Evolutionary conservation across 2,329 filamentous ascomycete genomes (phyloP).

Genomic region (Setomelanomma holmii): DNA sequence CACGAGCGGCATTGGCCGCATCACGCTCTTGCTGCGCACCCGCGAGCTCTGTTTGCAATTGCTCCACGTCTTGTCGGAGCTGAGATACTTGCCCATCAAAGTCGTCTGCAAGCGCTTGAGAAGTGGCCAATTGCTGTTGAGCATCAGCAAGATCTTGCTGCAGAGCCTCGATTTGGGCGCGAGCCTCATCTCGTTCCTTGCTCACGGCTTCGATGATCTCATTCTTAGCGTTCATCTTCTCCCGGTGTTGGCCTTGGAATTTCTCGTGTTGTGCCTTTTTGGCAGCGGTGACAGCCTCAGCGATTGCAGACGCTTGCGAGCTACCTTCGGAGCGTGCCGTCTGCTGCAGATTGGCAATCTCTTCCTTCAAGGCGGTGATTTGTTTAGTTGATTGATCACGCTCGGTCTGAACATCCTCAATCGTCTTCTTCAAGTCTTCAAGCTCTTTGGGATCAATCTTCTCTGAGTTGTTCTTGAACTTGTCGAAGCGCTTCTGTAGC

Average conservation of each 20-base stretch:
- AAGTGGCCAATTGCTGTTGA: constrained; percentile 28
- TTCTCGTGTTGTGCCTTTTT: constrained; percentile 66
- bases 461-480: constrained; percentile 95
- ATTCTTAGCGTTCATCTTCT: constrained; percentile 48
- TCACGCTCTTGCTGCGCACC: constrained; percentile 58
- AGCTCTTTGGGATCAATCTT: constrained; percentile 93
- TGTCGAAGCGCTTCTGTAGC: constrained; percentile 95
- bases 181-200: constrained; percentile 70
- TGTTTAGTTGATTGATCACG: constrained; percentile 60
- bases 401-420: constrained; percentile 64
- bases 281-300: constrained; percentile 46
- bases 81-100: constrained; percentile 66
- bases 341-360: constrained; percentile 52
- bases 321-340: constrained; percentile 51
- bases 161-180: constrained; percentile 25
- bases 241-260: constrained; percentile 53
- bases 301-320: constrained; percentile 17
- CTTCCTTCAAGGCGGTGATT: constrained; percentile 56
- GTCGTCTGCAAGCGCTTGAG: constrained; percentile 22
- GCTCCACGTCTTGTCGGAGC: constrained; percentile 49
- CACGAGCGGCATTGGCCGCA: constrained; percentile 67
- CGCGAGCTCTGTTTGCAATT: constrained; percentile 26
- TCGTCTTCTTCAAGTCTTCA: constrained; percentile 83
- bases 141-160: constrained; percentile 69
- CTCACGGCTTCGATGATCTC: constrained; percentile 55